These are phyloP conservation scores for Neltuma alba DNA, from an alignment of 306 rosid species.

Conservation along the genomic window DNA sequence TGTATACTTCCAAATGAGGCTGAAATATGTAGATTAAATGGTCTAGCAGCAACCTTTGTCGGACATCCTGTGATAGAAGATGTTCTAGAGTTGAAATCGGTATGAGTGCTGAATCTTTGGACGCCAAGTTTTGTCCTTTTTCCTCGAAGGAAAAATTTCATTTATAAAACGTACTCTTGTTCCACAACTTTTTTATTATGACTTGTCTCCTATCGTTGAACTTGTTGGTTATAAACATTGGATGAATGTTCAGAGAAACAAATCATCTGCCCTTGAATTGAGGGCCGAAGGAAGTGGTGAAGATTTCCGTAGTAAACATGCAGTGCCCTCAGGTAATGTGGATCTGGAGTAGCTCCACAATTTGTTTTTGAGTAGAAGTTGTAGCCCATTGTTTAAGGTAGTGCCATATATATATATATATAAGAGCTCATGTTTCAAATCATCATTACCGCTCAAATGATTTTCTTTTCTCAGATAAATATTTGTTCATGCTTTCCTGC, in stretches of 20 bases:
- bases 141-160: background rate
- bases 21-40: slow-evolving; percentile 73
- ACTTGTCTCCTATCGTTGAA: slow-evolving; percentile 7
- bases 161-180: background rate
- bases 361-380: background rate
- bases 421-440: slow-evolving; percentile 20
- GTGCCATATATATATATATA: background rate
- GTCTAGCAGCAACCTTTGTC: slow-evolving; percentile 83
- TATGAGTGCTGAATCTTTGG: slow-evolving; percentile 38
- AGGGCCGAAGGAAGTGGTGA: slow-evolving; percentile 62
- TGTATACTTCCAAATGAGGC: slow-evolving; percentile 95
- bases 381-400: slow-evolving; percentile 21
- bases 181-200: slow-evolving; percentile 4
- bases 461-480: slow-evolving; percentile 12
- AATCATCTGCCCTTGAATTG: slow-evolving; percentile 45
- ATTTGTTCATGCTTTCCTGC: background rate
- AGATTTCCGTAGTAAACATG: slow-evolving; percentile 61
- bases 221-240: slow-evolving; percentile 22
- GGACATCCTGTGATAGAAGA: slow-evolving; percentile 94
- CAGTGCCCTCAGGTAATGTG: slow-evolving; percentile 63
- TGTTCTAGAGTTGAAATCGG: slow-evolving; percentile 57
- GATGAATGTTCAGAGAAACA: slow-evolving; percentile 52
- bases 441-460: background rate
- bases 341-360: slow-evolving; percentile 25
- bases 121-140: background rate